Percentiles rank a stretch among this genome's conserved stretches.
Conservation (phyloP, 2,329 filamentous ascomycete genomes). For the Sodiomyces alkalinus region DNA sequence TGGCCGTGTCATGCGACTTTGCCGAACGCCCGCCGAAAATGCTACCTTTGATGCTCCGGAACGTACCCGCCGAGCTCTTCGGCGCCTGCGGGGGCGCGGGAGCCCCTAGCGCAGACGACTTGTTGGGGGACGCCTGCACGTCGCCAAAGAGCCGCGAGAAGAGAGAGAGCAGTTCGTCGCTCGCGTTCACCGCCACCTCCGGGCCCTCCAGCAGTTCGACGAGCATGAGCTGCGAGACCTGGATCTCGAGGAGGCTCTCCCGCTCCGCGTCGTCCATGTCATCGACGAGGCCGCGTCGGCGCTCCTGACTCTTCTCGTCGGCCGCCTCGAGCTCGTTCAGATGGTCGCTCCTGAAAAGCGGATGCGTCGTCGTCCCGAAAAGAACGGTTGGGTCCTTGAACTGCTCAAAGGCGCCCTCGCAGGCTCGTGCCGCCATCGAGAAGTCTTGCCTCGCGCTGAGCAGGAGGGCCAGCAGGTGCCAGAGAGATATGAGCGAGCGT, state of each 20-base stretch:
- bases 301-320: conserved; percentile 12
- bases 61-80: conserved; percentile 55
- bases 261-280: conserved; percentile 76
- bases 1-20: conserved; percentile 15
- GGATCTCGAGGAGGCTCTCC: conserved; percentile 78
- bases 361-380: conserved; percentile 46
- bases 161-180: conserved; percentile 67
- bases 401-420: conserved; percentile 82
- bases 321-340: conserved; percentile 40
- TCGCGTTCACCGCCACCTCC: conserved; percentile 74
- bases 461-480: conserved; percentile 80
- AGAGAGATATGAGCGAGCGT: conserved; percentile 57
- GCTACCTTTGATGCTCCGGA: conserved; percentile 55
- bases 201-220: conserved; percentile 73
- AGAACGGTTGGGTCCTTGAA: conserved; percentile 59
- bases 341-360: conserved; percentile 50
- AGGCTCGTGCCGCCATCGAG: conserved; percentile 62
- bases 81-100: conserved; percentile 32
- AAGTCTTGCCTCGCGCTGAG: conserved; percentile 80
- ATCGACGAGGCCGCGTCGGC: conserved; percentile 44
- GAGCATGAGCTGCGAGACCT: conserved; percentile 83
- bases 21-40: conserved; percentile 52
- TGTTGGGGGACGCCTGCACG: conserved; percentile 13
- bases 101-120: conserved; percentile 13
- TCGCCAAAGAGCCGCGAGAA: conserved; percentile 67